Evolutionary conservation across 2,329 filamentous ascomycete species (phyloP).

Genomic region (Alternaria infectoria): DNA sequence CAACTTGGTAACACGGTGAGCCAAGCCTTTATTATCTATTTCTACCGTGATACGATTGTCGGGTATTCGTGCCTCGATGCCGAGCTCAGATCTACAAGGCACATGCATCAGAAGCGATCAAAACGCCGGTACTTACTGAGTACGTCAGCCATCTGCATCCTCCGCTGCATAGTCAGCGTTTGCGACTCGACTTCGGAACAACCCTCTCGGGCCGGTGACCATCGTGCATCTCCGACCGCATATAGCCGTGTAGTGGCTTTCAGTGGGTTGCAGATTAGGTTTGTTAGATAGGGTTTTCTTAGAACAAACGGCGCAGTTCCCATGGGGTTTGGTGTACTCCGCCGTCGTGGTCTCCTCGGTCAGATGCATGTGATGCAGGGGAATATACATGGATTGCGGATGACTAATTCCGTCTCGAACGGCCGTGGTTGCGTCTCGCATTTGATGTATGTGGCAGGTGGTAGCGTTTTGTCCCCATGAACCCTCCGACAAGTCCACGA

Average conservation of each 20-base stretch:
- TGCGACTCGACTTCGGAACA: not conserved
- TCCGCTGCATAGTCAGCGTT: not conserved
- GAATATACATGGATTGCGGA: not conserved
- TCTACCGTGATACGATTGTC: not conserved
- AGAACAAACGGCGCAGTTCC: not conserved
- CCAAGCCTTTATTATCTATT: not conserved
- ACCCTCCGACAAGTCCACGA: not conserved
- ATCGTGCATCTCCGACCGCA: not conserved
- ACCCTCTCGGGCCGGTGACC: conserved; percentile 1
- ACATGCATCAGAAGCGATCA: not conserved
- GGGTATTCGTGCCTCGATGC: not conserved
- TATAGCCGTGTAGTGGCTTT: not conserved
- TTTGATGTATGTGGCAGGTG: not conserved
- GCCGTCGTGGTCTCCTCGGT: not conserved
- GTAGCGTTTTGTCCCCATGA: not conserved
- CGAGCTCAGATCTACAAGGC: not conserved
- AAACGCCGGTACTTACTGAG: not conserved
- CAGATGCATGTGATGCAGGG: not conserved
- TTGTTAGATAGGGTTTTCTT: not conserved
- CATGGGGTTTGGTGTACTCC: not conserved
- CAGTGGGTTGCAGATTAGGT: not conserved
- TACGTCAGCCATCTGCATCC: not conserved
- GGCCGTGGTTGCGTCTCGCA: not conserved
- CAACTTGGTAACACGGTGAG: not conserved
- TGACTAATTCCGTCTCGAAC: not conserved